These are phyloP conservation scores for Macrolepiota albuminosa DNA, from an alignment of 768 basidiomycete species.

Conservation along the genomic window DNA sequence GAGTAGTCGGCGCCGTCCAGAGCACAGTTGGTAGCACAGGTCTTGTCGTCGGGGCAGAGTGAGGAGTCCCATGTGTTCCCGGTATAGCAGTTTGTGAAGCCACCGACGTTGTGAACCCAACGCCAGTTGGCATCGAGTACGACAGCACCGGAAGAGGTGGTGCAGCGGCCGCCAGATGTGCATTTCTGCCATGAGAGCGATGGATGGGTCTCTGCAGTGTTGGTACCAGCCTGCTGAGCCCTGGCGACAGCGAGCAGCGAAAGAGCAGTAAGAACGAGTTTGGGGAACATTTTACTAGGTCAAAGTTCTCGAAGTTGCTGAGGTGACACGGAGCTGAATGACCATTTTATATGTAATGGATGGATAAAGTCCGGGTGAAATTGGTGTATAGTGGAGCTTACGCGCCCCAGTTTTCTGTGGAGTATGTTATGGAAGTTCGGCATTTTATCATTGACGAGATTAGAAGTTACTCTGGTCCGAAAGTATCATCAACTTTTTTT, in stretches of 20 bases:
- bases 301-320: background rate
- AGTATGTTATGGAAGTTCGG: background rate
- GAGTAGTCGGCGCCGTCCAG: conserved; percentile 43
- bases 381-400: background rate
- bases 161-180: conserved; percentile 41
- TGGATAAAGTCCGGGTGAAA: conserved; percentile 5
- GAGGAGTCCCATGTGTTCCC: conserved; percentile 50
- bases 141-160: conserved; percentile 30
- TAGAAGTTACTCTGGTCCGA: background rate
- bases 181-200: conserved; percentile 42
- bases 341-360: background rate
- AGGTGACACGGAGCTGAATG: background rate
- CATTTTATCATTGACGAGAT: background rate
- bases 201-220: conserved; percentile 40
- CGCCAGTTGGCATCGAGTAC: conserved; percentile 58
- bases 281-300: background rate
- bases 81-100: conserved; percentile 46
- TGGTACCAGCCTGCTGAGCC: conserved; percentile 43
- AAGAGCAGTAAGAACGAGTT: conserved; percentile 20
- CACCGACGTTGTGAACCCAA: conserved; percentile 38
- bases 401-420: background rate
- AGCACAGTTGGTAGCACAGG: conserved; percentile 24
- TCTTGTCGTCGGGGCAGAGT: conserved; percentile 42
- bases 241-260: conserved; percentile 28
- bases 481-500: background rate